Base-by-base conservation (phyloP, 179 eudicot genomes). In the Silene noctiflora region DNA sequence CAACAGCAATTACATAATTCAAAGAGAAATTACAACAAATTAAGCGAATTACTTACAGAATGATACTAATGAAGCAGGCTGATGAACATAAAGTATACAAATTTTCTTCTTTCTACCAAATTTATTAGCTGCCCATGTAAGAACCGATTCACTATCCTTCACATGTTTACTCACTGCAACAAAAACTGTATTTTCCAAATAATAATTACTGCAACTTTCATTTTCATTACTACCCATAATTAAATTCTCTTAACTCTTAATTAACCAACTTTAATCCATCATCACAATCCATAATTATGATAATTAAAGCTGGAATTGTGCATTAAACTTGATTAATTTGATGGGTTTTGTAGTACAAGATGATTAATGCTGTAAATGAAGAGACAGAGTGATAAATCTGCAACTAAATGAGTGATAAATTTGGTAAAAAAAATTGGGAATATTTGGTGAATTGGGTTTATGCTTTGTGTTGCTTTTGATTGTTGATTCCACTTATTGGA, bases 131-230 rank as follows among this genome's bases (percentile, higher is more conserved):
- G 91, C 90, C 96, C 96, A 93, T 59, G 83, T 75, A 65, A 93
- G 75, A 74, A 80, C 71, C 24, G 90, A 84, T 84, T 89, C 93
- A 72, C 88, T 82, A 56, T 91, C 92, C 76, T 87, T 84, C 73
- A 87, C 72, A 75, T 86, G 78, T 77, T 86, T 89, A 7, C 98
- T 96, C 61, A 93, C 96, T n/a, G 98, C 96, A 44, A 93, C 96
- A 76, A 89, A 89, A 4, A 93, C 81, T 1, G 96, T 86, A 29
- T 80, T 82, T 8, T 89, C 93, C 4, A 79, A 88, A 83, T 81
- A 81, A 70, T 61, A 81, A 53, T 86, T 88, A 78, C 29, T 8
- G 13, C 29, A 7, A 17, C 82, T 46, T 65, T 85, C 85, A 21
- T 82, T 53, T 4, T 53, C 78, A 33, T 59, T 74, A 69, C 81